These are phyloP conservation scores for Elaeis oleifera DNA, from an alignment of 202 grass and related monocot species.

Conservation along the genomic window DNA sequence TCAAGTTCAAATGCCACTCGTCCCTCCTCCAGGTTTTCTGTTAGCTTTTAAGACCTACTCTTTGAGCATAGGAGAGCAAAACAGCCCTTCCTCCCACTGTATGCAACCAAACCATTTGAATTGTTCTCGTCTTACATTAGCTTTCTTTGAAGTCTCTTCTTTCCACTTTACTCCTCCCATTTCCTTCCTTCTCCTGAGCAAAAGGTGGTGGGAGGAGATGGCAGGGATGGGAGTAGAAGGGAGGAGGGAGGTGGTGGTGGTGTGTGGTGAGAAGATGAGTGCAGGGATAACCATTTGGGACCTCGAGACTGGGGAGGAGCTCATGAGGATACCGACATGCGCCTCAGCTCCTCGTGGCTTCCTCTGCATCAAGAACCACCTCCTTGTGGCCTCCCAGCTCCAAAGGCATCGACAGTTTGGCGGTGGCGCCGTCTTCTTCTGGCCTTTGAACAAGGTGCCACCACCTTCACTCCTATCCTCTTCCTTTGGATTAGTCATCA, in stretches of 20 bases:
- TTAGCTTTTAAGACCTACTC: no score
- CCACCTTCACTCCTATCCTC: no score
- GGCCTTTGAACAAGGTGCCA: constrained; percentile 22
- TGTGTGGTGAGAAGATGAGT: constrained; percentile 2
- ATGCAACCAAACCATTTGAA: no score
- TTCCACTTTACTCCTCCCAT: no score
- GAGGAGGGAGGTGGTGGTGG: constrained; percentile 5
- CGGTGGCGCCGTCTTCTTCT: constrained; percentile 26
- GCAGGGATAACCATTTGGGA: constrained; percentile 17
- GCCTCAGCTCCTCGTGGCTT: constrained; percentile 17
- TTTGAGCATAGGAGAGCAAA: no score
- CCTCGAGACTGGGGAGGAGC: constrained; percentile 19
- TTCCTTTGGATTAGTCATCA: no score
- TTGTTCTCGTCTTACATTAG: no score
- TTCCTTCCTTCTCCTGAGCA: no score
- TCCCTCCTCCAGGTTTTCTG: no score
- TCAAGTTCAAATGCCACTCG: no score
- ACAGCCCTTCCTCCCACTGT: no score
- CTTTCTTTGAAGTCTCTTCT: no score
- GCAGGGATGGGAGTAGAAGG: constrained; percentile 4
- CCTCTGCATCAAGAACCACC: background rate
- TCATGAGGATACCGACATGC: constrained; percentile 9
- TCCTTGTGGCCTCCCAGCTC: constrained; percentile 6
- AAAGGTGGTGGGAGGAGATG: background rate
- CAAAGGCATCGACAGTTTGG: constrained; percentile 3